Base-by-base conservation (phyloP, 768 basidiomycete species). In the Pholiota conissans region DNA sequence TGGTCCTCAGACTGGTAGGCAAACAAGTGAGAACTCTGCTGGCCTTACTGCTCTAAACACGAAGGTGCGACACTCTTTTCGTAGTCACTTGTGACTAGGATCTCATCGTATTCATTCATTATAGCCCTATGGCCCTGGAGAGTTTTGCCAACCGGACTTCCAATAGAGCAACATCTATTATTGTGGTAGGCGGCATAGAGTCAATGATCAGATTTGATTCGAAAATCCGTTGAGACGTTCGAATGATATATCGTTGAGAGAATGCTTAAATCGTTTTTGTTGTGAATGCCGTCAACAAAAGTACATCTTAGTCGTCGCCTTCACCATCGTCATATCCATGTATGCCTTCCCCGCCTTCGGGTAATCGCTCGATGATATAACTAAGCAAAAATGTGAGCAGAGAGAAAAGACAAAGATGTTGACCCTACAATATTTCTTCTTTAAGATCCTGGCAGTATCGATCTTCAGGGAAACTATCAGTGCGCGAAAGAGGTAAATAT, bases 111-210 rank as follows among this genome's bases (percentile, higher is more conserved):
- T 52, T 59, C 64, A 10, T 18, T 28, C 47, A 10, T 58, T 52
- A n/a, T 34, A 97, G 92, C 95, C 95, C 29, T 95, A 93, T 65
- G 95, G 95, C 56, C 95, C 95, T 34, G 95, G 95, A 65, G 91
- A 95, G 70, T 86, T 86, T 68, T 97, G 95, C 73, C 75, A 73
- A 62, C 86, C 89, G 27, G 95, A 97, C 68, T 97, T 97, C 72
- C 78, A 82, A 64, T 92, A 87, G 77, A 78, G 51, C n/a, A 14
- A 6, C 10, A 24, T 45, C 34, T 29, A 60, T 40, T 37, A 49
- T 61, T n/a, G 13, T 28, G 37, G 35, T 18, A 24, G 22, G 42
- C 5, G 42, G 13, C 22, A 40, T 40, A 45, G 42, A 45, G 24
- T 10, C 18, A 45, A 13, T 13, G 24, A 45, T 45, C 7, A 26